Percentiles rank a stretch among this genome's conserved stretches.
Evolutionary conservation across 495 filamentous ascomycete genomes (phyloP).

Genomic region (Xylaria castorea): DNA sequence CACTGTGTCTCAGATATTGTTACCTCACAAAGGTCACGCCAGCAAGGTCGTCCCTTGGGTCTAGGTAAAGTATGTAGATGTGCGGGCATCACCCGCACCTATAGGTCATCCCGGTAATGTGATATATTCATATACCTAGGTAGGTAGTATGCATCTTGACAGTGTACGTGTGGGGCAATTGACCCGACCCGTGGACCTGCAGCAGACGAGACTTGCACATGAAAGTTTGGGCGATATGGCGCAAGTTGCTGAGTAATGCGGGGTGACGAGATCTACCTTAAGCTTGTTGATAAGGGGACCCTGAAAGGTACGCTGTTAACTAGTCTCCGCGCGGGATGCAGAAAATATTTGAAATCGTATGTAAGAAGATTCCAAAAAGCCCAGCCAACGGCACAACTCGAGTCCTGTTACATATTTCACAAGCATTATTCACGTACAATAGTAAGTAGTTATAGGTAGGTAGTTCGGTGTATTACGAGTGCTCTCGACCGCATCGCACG

Average conservation of each 20-base stretch:
- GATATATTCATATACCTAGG: background rate
- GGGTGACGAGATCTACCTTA: conserved; percentile 24
- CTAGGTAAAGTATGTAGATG: background rate
- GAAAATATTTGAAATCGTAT: conserved; percentile 25
- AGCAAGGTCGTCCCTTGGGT: background rate
- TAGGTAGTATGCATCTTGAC: background rate
- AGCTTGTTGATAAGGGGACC: conserved; percentile 8
- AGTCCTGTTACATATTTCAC: background rate
- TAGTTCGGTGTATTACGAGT: background rate
- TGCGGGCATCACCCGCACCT: background rate
- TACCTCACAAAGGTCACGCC: background rate
- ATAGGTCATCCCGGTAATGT: background rate
- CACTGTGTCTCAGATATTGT: background rate
- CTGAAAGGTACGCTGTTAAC: conserved; percentile 2
- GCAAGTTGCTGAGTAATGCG: conserved; percentile 37
- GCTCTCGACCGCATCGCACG: background rate
- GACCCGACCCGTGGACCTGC: background rate
- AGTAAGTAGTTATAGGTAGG: too few relatives aligned
- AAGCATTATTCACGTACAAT: background rate
- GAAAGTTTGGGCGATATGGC: conserved; percentile 7
- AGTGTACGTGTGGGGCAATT: background rate
- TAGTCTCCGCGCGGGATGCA: too few relatives aligned
- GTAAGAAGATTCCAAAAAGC: conserved; percentile 24
- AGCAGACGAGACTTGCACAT: conserved; percentile 3
- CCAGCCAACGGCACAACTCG: background rate